Base-by-base conservation (phyloP, 495 filamentous ascomycete genomes). In the Lasiosphaeris hirsuta region DNA sequence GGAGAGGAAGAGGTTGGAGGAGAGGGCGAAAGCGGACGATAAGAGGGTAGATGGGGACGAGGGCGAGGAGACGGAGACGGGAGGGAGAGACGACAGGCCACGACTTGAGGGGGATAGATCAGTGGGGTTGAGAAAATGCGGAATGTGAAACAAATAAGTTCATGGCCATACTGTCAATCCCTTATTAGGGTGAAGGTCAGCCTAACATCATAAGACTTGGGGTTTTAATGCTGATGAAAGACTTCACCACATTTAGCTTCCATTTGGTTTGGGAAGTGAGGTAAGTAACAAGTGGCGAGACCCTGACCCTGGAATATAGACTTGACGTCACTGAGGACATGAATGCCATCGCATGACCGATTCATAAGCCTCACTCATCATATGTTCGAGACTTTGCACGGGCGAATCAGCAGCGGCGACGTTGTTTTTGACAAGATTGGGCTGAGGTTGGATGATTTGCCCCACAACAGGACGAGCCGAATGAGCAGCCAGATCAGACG, bases 391-490 rank as follows among this genome's bases (percentile, higher is more conserved):
- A 13, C 10, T 14, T 7, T 3, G 15, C 17, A 36, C 37, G 33
- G 33, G 15, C 49, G 49, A 51, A 51, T 51, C 49, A 51, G n/a
- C 10, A 15, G 49, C 49, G n/a, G 11, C 10, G 14, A n/a, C 18
- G 35, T 9, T 8, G 17, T 13, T 51, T 8, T 15, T 17, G n/a
- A 15, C 34, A 51, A 40, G 39, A 38, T 51, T 51, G 49, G 49
- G 30, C 30, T 35, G 33, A 17, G 9, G 41, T 13, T 15, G 34
- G 34, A 35, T 50, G 44, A 60, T 55, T 60, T 59, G 61, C 44
- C 42, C 52, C 57, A 60, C 51, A 34, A 34, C n/a, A 10, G n/a
- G 33, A 11, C n/a, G 30, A 57, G 14, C n/a, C 61, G 57, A 63
- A 63, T 63, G 57, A 63, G 53, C 57, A 48, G 13, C 14, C 46